Evolutionary conservation across 129 eudicot species (phyloP), one percentile per base, ranked within the genome.

Genomic region (Calendula officinalis): DNA sequence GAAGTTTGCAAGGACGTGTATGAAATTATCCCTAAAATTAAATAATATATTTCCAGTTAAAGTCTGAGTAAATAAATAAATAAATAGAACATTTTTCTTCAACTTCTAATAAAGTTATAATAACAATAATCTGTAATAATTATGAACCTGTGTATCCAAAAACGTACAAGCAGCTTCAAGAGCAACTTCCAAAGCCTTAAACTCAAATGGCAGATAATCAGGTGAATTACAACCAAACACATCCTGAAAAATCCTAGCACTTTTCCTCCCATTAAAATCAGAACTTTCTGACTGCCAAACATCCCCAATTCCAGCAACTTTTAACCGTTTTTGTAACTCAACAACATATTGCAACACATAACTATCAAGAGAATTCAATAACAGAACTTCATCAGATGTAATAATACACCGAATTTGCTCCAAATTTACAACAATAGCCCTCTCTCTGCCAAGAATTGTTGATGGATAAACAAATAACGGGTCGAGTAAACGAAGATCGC

Each of bases 401-500:
- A 90, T 90, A 41, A 90, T 84, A 59, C 97, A 90, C 61, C 99
- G 89, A 53, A 94, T 94, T 77, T 94, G 99, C 89, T 94, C 99
- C 77, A 94, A 77, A 68, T 94, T 94, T 14, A 94, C 96, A 65
- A 88, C 95, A 60, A 88, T 88, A n/a, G 99, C 99, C 83, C 81
- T 94, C 89, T 94, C 99, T 78, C 99, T 83, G 10, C 95, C 97
- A 52, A 91, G 96, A 68, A 91, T 91, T 3, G 98, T 87, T 1
- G 98, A 87, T 8, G 98, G 97, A 51, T 94, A 94, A 32, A 86
- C 97, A 74, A 94, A 94, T 48, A 94, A 65, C 0, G 99, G 99
- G 74, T 94, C 97, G 45, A 94, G 80, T 35, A 94, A 62, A 12
- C 97, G 96, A 43, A 94, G 82, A 76, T 94, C 96, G 48, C 90